A percentile compares a stretch with the other conserved stretches of the same genome.
phyloP scores from a whole-genome alignment of 1,139 yeast genomes.

The Hemisphaericaspora xylofermentans region DNA sequence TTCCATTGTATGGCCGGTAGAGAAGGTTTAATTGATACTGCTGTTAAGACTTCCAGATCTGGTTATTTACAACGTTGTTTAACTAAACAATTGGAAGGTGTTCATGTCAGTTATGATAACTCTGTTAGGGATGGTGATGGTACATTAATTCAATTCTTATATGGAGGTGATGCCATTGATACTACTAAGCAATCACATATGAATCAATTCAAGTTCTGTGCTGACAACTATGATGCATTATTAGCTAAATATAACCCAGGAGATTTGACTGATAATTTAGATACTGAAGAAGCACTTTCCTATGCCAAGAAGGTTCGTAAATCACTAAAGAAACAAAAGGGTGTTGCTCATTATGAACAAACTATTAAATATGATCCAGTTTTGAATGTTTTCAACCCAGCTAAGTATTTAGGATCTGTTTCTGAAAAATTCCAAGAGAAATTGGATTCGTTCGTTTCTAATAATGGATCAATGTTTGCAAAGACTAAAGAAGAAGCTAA shows the following conservation, averaged over 20 bases:
- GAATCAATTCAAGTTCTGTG: conserved; percentile 91
- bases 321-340: conserved; percentile 63
- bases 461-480: conserved; percentile 55
- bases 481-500: conserved; percentile 46
- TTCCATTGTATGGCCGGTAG: conserved; percentile 99
- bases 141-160: conserved; percentile 86
- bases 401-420: conserved; percentile 88
- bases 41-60: conserved; percentile 97
- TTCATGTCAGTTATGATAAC: conserved; percentile 90
- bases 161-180: conserved; percentile 97
- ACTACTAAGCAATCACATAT: conserved; percentile 93
- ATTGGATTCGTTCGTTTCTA: conserved; percentile 65
- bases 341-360: conserved; percentile 63
- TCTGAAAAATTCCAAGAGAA: conserved; percentile 85
- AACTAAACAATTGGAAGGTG: conserved; percentile 97
- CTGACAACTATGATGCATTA: conserved; percentile 85
- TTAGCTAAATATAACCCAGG: conserved; percentile 87
- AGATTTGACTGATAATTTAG: conserved; percentile 68
- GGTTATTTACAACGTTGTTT: conserved; percentile 98
- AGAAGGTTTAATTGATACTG: conserved; percentile 99
- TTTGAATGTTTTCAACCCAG: conserved; percentile 79
- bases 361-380: conserved; percentile 82
- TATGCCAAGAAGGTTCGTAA: conserved; percentile 85
- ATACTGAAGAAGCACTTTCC: conserved; percentile 75
- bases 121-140: conserved; percentile 97